A percentile compares a stretch with the other conserved stretches of the same genome.
phyloP scores from a whole-genome alignment of 257 asterid genomes.

The Lycium barbarum region DNA sequence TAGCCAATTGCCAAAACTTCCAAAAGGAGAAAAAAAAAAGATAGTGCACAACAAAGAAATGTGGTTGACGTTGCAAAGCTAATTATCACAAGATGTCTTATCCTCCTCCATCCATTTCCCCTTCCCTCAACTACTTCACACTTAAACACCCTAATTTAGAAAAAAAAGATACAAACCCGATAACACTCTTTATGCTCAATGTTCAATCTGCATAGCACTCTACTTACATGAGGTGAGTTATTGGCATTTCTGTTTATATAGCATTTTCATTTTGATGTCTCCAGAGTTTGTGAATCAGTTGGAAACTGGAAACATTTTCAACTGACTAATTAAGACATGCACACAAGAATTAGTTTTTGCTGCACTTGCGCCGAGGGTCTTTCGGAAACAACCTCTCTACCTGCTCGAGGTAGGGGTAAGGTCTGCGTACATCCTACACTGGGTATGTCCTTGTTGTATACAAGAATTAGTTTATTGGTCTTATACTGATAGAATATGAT shows the following conservation, averaged over 20 bases:
- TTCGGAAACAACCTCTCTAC: too few relatives aligned
- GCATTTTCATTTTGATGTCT: constrained; percentile 7
- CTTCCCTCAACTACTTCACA: constrained; percentile 14
- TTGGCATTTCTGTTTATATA: constrained; percentile 12
- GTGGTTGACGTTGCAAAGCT: constrained; percentile 47
- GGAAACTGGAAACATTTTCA: too few relatives aligned
- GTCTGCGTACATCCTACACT: too few relatives aligned
- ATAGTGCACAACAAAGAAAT: not conserved
- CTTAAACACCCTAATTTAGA: not conserved
- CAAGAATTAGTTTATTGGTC: not conserved
- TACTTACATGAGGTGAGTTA: constrained; percentile 25
- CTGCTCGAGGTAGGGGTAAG: too few relatives aligned
- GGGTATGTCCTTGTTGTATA: too few relatives aligned
- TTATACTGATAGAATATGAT: not conserved
- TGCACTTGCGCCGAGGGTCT: too few relatives aligned
- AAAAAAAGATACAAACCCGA: not conserved
- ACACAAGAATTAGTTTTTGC: too few relatives aligned
- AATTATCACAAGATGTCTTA: constrained; percentile 52
- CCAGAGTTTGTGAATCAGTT: not conserved
- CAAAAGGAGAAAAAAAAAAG: too few relatives aligned
- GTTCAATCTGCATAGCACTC: not conserved
- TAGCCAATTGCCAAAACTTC: not conserved
- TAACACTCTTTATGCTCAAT: not conserved
- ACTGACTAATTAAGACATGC: too few relatives aligned
- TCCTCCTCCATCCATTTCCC: constrained; percentile 37